Base-by-base conservation (phyloP, 1,139 yeast genomes). In the Kodamaea sp. region DNA sequence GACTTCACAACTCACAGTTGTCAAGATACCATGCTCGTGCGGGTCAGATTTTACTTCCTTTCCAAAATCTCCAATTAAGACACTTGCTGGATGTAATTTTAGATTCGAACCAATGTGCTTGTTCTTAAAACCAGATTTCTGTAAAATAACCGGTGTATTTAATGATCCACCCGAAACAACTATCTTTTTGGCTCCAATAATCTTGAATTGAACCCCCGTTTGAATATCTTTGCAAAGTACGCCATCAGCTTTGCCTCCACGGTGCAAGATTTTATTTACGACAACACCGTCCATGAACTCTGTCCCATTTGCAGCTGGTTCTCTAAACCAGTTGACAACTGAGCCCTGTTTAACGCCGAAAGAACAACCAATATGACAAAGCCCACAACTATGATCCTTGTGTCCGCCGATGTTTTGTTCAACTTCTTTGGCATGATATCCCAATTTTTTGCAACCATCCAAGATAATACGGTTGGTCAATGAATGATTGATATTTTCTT, bases 281-380 rank as follows among this genome's bases (percentile, higher is more conserved):
- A 55, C 53, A 3, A 77, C 75, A 44, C 73, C 65, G 43, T 71
- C 78, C 63, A 78, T 63, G 43, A 78, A 67, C 48, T 67, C 60
- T 8, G 74, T 60, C 1, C 83, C 84, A 24, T 64, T 57, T n/a
- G 59, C 65, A 2, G 69, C 67, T 0, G 83, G 79, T 31, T 68
- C 74, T 36, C 69, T 63, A 41, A 78, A 67, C 83, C 83, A 78
- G 49, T 69, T 66, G 29, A 63, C 73, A 8, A 67, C 61, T 7
- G 78, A 65, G 7, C 84, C 82, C 52, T 75, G 80, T 45, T 76
- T 78, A 41, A 73, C 60, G n/a, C 79, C 82, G 56, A 55, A 62
- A 38, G 65, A 72, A 52, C 81, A 75, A n/a, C 84, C 84, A 42
- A 68, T 57, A 38, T 71, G 65, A 44, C 82, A 76, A 44, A 64